Evolutionary conservation across 345 rosid species (phyloP).

Genomic region (Trapa bicornis): DNA sequence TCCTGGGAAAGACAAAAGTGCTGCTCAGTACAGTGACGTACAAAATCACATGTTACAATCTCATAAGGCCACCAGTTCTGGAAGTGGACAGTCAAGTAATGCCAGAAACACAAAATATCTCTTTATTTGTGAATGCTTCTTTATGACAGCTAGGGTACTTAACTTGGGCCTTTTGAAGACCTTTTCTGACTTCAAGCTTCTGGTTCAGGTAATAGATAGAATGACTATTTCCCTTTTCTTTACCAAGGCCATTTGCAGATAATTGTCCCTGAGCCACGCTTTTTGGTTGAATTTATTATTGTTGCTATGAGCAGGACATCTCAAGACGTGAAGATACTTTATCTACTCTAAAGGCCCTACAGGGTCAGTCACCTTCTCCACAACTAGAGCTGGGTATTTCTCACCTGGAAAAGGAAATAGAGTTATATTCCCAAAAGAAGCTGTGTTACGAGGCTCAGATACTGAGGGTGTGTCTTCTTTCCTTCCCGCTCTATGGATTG

Average conservation of each 20-base stretch:
- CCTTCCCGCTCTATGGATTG: not conserved
- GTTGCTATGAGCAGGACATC: conserved; percentile 44
- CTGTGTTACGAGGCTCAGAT: conserved; percentile 92
- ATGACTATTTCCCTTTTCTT: not conserved
- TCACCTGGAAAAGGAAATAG: conserved; percentile 72
- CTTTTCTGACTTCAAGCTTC: conserved; percentile 94
- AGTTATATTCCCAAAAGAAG: conserved; percentile 70
- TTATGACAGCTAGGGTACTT: conserved; percentile 95
- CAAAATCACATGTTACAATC: conserved; percentile 55
- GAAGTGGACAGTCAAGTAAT: conserved; percentile 26
- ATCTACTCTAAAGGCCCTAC: conserved; percentile 52
- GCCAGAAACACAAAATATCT: conserved; percentile 34
- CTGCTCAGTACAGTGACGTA: conserved; percentile 23
- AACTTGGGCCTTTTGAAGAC: conserved; percentile 91
- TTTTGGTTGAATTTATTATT: not conserved
- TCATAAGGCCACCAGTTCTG: conserved; percentile 68
- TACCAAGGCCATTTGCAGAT: not conserved
- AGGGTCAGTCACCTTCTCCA: conserved; percentile 55
- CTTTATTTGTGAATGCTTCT: conserved; percentile 94
- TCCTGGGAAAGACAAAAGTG: conserved; percentile 16
- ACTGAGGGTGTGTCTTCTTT: conserved; percentile 52
- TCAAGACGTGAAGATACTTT: conserved; percentile 71
- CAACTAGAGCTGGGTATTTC: conserved; percentile 58
- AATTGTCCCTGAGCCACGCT: not conserved
- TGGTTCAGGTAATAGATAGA: conserved; percentile 55